Evolutionary conservation across 345 rosid genomes (phyloP), one percentile per base, ranked within the genome.

Genomic region (Syzygium aromaticum): DNA sequence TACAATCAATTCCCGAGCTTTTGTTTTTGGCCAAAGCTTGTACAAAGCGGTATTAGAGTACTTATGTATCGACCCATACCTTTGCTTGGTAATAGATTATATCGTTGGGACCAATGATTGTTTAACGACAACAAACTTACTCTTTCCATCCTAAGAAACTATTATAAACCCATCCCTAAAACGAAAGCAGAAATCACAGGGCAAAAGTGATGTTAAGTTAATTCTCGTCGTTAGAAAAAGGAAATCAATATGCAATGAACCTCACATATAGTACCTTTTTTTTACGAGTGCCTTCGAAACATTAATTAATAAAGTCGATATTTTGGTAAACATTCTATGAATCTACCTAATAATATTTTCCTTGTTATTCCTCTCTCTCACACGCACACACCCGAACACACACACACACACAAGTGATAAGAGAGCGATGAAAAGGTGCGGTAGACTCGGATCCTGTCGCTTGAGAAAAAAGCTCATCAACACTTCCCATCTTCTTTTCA

Each of bases 381-480:
- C 30, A 52, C 54, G 54, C 38, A n/a, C 85, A 17, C 57, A n/a
- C 57, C 27, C 64, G 64, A 59, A 12, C 84, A 22, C n/a, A 11
- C 27, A 11, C 25, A 23, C 56, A 7, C n/a, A 52, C 54, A 53
- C 54, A 28, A 84, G 87, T 86, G 89, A 90, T 87, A 91, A 86
- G 67, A 63, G 84, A 38, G 88, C 89, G 91, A 89, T 87, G 91
- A 87, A 91, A 87, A 88, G 93, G 87, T 89, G 93, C 94, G 96
- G 90, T 91, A 91, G 94, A 92, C 94, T 94, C 95, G 95, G 94
- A 94, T 93, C 95, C 93, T 92, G 96, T 94, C 96, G 88, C 93
- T 93, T 85, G 43, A 84, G 88, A 83, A 90, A 85, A 86, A 86
- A 89, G 85, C 87, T 57, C 86, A 85, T 54, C 64, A 51, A 43